Conservation (phyloP, 2,329 filamentous ascomycete genomes). For the Diaporthe sp. region DNA sequence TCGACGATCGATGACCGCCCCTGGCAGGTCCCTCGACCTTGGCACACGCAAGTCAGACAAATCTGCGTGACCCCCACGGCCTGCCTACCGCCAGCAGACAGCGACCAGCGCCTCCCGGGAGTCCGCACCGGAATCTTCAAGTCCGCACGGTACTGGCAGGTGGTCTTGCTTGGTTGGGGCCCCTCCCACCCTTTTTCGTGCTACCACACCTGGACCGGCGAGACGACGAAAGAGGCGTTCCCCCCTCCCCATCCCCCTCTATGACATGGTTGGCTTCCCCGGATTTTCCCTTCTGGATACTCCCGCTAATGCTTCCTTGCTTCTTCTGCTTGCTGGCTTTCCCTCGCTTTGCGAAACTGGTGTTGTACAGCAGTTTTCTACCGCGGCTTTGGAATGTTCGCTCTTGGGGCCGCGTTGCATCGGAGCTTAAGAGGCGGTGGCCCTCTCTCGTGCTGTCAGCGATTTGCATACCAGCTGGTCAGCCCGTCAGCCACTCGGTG, state of each 20-base stretch:
- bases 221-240: conserved; percentile 10
- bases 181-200: neutral
- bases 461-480: conserved; percentile 24
- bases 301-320: conserved; percentile 8
- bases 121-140: conserved; percentile 19
- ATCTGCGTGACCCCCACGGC: conserved; percentile 24
- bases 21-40: conserved; percentile 23
- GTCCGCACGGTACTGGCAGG: conserved; percentile 5
- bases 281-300: conserved; percentile 10
- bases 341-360: conserved; percentile 8
- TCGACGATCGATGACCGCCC: conserved; percentile 26
- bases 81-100: neutral
- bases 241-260: neutral
- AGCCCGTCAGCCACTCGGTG: conserved; percentile 3
- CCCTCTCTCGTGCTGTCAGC: neutral
- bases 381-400: conserved; percentile 23
- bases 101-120: neutral
- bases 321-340: neutral
- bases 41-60: conserved; percentile 29
- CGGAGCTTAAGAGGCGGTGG: neutral
- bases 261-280: conserved; percentile 29
- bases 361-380: conserved; percentile 17
- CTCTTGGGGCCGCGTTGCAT: neutral
- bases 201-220: conserved; percentile 6
- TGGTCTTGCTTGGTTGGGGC: neutral